phyloP scores from a whole-genome alignment of 306 rosid species.

The Acacia acuminata region DNA sequence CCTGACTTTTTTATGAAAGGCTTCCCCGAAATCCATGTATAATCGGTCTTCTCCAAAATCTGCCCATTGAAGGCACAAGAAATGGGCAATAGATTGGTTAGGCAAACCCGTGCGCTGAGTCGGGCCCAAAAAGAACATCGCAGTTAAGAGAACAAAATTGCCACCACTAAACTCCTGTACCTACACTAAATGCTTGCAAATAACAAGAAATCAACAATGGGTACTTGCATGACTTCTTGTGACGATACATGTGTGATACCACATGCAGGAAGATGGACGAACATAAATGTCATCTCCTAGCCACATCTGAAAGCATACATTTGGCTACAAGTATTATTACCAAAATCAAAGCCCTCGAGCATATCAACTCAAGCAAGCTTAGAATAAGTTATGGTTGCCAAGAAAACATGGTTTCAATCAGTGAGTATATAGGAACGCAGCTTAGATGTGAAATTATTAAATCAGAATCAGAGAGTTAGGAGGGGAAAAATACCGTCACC shows the following conservation, averaged over 20 bases:
- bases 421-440: neutral
- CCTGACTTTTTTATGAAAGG: slow-evolving; percentile 91
- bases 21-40: slow-evolving; percentile 64
- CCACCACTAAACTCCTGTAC: slow-evolving; percentile 5
- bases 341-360: neutral
- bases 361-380: neutral
- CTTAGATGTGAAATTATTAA: neutral
- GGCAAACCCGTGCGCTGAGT: neutral
- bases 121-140: neutral
- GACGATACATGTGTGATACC: slow-evolving; percentile 2
- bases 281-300: neutral
- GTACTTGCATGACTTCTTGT: slow-evolving; percentile 3
- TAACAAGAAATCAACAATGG: neutral
- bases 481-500: slow-evolving; percentile 3
- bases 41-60: slow-evolving; percentile 90
- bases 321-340: neutral
- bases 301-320: slow-evolving; percentile 12
- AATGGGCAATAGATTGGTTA: slow-evolving; percentile 10
- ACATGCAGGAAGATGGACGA: neutral
- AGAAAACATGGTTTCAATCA: neutral
- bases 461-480: slow-evolving; percentile 7
- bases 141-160: slow-evolving; percentile 14
- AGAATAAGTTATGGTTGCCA: neutral
- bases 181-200: neutral
- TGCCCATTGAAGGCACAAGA: slow-evolving; percentile 39